Evolutionary conservation across 805 yeast species (phyloP).

Genomic region (Zygotorulaspora chibaensis): DNA sequence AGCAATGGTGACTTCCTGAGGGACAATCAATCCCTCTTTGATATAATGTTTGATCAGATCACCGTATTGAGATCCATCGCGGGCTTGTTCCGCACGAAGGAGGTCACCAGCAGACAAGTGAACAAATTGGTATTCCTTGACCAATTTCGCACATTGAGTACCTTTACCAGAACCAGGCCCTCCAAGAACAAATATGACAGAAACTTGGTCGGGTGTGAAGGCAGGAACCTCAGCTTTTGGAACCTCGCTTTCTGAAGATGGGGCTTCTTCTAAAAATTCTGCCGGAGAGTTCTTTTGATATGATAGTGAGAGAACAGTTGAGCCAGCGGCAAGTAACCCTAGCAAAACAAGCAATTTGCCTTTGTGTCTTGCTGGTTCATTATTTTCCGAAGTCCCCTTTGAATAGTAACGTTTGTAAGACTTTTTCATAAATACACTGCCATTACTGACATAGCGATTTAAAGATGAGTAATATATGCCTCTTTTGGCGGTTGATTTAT

Average conservation of each 20-base stretch:
- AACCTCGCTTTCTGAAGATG: slow-evolving; percentile 12
- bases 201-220: slow-evolving; percentile 60
- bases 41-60: slow-evolving; percentile 79
- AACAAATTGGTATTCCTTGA: slow-evolving; percentile 71
- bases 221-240: slow-evolving; percentile 35
- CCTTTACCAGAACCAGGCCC: slow-evolving; percentile 99
- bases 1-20: slow-evolving; percentile 85
- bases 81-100: slow-evolving; percentile 83
- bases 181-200: slow-evolving; percentile 87
- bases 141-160: slow-evolving; percentile 87
- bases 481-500: not conserved
- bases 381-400: not conserved
- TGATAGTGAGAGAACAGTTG: slow-evolving; percentile 42
- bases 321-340: slow-evolving; percentile 45
- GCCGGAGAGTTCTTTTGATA: slow-evolving; percentile 44
- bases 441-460: not conserved
- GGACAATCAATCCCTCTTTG: slow-evolving; percentile 86
- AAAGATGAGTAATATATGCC: not conserved
- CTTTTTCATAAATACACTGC: not conserved
- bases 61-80: slow-evolving; percentile 80
- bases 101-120: slow-evolving; percentile 97
- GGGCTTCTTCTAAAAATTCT: slow-evolving; percentile 40
- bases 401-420: not conserved
- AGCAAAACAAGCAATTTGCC: slow-evolving; percentile 38
- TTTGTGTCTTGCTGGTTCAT: slow-evolving; percentile 15